Percentiles rank a stretch among this genome's conserved stretches.
Evolutionary conservation across 345 rosid species (phyloP).

Genomic region (Fremontodendron californicum): DNA sequence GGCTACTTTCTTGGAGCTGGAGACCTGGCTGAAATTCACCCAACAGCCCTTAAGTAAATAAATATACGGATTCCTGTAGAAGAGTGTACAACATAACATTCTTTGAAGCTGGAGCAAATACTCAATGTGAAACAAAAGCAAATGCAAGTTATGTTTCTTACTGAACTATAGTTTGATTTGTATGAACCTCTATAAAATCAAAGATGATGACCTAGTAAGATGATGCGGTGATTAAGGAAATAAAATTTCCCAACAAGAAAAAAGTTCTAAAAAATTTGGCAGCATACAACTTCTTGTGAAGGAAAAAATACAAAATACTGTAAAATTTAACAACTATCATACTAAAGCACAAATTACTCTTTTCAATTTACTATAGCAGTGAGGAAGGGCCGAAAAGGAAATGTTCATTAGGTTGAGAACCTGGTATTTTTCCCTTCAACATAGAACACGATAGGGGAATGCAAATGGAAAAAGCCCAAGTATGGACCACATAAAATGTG

Average conservation of each 20-base stretch:
- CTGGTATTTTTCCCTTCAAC: neutral
- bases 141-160: neutral
- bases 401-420: neutral
- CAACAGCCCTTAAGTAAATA: neutral
- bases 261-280: neutral
- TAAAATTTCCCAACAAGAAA: neutral
- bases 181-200: neutral
- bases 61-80: neutral
- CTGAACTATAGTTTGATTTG: neutral
- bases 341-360: neutral
- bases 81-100: neutral
- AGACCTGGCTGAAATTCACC: neutral
- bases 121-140: neutral
- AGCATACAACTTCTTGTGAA: neutral
- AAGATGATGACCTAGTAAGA: neutral
- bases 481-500: neutral
- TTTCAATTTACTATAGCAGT: neutral
- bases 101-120: neutral
- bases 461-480: neutral
- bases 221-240: neutral
- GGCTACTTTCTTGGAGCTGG: neutral
- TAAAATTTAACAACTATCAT: neutral
- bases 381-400: neutral
- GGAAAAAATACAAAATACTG: neutral
- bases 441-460: neutral